A percentile compares a stretch with the other conserved stretches of the same genome.
phyloP scores from a whole-genome alignment of 2,329 filamentous ascomycete genomes.

The Aspergillus hortae region DNA sequence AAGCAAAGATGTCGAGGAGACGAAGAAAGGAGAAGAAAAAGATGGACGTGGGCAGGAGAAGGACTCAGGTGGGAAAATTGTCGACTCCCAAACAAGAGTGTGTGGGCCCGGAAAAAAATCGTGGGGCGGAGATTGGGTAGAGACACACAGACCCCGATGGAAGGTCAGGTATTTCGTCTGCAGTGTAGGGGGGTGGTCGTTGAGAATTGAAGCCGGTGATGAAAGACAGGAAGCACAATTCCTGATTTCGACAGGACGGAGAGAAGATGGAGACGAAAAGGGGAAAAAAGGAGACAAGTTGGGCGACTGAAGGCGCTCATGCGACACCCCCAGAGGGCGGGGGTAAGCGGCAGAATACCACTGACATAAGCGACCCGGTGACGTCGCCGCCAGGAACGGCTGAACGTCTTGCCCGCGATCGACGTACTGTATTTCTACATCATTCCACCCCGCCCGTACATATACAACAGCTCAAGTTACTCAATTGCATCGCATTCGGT shows the following conservation, averaged over 20 bases:
- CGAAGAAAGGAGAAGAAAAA: constrained; percentile 1
- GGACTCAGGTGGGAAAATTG: background rate
- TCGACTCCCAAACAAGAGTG: constrained; percentile 2
- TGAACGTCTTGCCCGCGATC: background rate
- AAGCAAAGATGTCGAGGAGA: constrained; percentile 1
- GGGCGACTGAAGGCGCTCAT: background rate
- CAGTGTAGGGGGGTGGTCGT: too few relatives aligned
- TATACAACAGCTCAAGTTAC: background rate
- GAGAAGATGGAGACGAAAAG: background rate
- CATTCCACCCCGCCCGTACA: background rate
- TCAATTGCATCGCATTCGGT: too few relatives aligned
- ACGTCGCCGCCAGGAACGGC: background rate
- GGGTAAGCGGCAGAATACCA: background rate
- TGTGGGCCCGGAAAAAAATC: constrained; percentile 12
- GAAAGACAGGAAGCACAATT: background rate
- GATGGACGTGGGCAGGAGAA: constrained; percentile 2
- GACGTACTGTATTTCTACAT: background rate
- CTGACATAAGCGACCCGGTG: background rate
- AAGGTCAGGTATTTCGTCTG: background rate
- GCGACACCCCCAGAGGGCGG: background rate
- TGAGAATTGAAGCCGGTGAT: background rate
- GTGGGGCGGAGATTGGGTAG: constrained; percentile 3
- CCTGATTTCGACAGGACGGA: background rate
- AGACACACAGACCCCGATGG: background rate
- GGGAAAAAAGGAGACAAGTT: background rate